Conservation (phyloP, 768 basidiomycete species). For the Lactarius vividus region DNA sequence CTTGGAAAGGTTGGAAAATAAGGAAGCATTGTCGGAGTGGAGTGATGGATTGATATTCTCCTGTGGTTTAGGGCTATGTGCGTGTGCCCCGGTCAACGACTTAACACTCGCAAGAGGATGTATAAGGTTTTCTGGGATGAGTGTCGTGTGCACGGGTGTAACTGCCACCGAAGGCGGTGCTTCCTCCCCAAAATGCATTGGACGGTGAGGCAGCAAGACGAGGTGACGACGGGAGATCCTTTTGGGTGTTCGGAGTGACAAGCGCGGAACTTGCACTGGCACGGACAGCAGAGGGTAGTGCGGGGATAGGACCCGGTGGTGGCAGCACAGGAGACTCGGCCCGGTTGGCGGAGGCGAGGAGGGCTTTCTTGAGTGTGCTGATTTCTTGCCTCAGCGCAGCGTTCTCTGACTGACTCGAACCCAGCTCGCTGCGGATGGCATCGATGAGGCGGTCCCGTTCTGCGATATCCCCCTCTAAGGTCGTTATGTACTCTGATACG, state of each 20-base stretch:
- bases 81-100: constrained; percentile 22
- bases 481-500: constrained; percentile 82
- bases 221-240: constrained; percentile 69
- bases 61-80: constrained; percentile 42
- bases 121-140: constrained; percentile 59
- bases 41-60: constrained; percentile 79
- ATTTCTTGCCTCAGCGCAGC: constrained; percentile 77
- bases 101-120: constrained; percentile 22
- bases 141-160: constrained; percentile 81
- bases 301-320: constrained; percentile 42
- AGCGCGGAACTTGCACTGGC: constrained; percentile 35
- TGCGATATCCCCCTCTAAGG: constrained; percentile 90
- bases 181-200: constrained; percentile 78
- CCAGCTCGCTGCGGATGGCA: constrained; percentile 81
- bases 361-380: constrained; percentile 64
- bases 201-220: constrained; percentile 40
- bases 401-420: constrained; percentile 77
- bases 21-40: constrained; percentile 42
- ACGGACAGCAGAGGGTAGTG: constrained; percentile 25
- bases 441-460: constrained; percentile 90
- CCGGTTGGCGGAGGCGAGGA: constrained; percentile 63
- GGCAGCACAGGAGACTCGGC: constrained; percentile 43
- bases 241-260: constrained; percentile 69
- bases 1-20: constrained; percentile 35
- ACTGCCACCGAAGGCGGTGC: constrained; percentile 58